Evolutionary conservation across 768 basidiomycete genomes (phyloP).

Genomic region (Galerina sulciceps): DNA sequence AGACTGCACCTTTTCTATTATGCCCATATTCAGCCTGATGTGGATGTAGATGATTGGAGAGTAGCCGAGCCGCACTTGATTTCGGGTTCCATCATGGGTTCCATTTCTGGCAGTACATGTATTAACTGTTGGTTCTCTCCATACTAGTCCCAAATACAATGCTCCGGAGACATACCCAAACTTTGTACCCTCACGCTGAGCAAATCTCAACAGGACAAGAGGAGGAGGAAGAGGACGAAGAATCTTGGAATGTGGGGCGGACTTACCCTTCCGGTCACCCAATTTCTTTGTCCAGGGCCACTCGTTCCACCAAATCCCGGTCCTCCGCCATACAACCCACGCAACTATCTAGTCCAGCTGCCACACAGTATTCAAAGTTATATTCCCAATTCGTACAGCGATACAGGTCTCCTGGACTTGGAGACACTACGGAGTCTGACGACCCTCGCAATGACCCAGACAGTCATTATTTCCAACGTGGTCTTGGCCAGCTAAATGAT

Average conservation of each 20-base stretch:
- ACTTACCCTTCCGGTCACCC: constrained; percentile 38
- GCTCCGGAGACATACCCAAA: constrained; percentile 61
- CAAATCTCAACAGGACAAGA: constrained; percentile 50
- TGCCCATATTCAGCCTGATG: constrained; percentile 64
- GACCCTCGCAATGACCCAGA: constrained; percentile 83
- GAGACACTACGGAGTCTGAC: constrained; percentile 47
- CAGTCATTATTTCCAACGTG: constrained; percentile 78
- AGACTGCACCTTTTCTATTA: constrained; percentile 81
- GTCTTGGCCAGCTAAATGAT: constrained; percentile 66
- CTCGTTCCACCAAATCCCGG: constrained; percentile 33
- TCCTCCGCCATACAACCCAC: constrained; percentile 26
- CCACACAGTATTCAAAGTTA: constrained; percentile 54
- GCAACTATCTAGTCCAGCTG: constrained; percentile 19
- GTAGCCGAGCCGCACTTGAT: constrained; percentile 6
- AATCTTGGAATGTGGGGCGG: constrained; percentile 39
- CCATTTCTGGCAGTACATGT: constrained; percentile 11
- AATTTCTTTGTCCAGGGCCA: constrained; percentile 29
- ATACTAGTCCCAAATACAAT: constrained; percentile 13
- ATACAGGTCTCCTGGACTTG: constrained; percentile 67
- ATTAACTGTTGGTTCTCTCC: constrained; percentile 5
- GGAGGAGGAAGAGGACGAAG: constrained; percentile 48
- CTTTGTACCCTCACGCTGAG: constrained; percentile 67
- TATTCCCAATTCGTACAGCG: constrained; percentile 82
- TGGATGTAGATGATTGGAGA: constrained; percentile 14
- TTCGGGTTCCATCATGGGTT: constrained; percentile 15